phyloP scores from a whole-genome alignment of 139 green algal species.

The Chlamydomonas incerta region DNA sequence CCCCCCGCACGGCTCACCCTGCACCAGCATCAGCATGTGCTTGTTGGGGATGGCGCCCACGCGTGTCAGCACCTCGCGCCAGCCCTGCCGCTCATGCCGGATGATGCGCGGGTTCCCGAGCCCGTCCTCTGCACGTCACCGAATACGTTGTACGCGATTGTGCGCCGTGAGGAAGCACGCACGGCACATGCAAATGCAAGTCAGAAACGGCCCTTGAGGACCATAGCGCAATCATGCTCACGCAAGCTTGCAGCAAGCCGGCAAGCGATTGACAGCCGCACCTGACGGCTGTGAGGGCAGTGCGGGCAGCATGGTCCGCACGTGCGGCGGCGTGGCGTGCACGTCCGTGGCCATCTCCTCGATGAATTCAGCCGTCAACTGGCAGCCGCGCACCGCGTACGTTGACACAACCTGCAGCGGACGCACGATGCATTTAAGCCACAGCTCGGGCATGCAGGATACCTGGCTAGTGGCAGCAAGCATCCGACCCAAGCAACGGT shows the following conservation, averaged over 20 bases:
- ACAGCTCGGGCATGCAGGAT: too few species aligned
- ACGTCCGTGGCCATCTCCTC: background rate
- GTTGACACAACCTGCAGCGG: background rate
- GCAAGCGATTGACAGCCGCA: too few species aligned
- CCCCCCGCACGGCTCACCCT: background rate
- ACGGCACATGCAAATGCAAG: too few species aligned
- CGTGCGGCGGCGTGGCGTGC: background rate
- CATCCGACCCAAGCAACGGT: too few species aligned
- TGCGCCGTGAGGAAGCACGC: too few species aligned
- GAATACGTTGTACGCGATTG: too few species aligned
- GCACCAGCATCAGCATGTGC: conserved; percentile 8
- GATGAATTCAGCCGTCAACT: background rate
- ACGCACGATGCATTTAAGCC: background rate
- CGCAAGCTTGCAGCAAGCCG: too few species aligned
- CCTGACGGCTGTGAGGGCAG: background rate
- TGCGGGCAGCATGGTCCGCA: background rate
- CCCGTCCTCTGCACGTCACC: background rate
- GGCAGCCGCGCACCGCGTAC: background rate
- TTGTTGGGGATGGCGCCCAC: background rate
- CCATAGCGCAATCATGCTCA: too few species aligned
- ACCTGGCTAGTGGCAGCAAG: too few species aligned
- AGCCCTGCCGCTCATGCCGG: background rate
- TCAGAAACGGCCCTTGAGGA: too few species aligned
- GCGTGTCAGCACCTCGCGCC: background rate
- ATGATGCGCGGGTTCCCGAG: background rate